phyloP scores from a whole-genome alignment of 2,329 filamentous ascomycete genomes.

The Colletotrichum brevisporum region DNA sequence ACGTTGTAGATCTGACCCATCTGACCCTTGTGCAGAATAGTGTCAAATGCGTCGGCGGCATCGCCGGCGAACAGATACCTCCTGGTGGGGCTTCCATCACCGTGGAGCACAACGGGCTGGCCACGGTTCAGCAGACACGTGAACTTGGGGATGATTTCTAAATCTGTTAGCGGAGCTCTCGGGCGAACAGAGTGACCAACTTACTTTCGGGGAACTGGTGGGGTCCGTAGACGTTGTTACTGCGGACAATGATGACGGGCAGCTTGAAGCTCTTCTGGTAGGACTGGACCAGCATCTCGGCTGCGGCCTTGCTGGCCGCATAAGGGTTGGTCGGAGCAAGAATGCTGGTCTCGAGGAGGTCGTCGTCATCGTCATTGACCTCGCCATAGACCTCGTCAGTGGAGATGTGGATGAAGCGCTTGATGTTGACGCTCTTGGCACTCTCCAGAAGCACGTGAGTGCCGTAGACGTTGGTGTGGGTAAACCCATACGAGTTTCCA shows the following conservation, averaged over 20 bases:
- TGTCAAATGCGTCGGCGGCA: slow-evolving; percentile 86
- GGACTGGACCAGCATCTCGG: slow-evolving; percentile 89
- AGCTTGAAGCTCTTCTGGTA: slow-evolving; percentile 88
- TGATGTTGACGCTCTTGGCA: slow-evolving; percentile 78
- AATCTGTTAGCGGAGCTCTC: slow-evolving; percentile 24
- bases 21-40: slow-evolving; percentile 82
- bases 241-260: slow-evolving; percentile 83
- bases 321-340: slow-evolving; percentile 87
- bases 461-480: slow-evolving; percentile 84
- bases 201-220: slow-evolving; percentile 88
- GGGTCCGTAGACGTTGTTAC: slow-evolving; percentile 89
- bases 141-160: slow-evolving; percentile 89
- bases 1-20: slow-evolving; percentile 87
- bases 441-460: slow-evolving; percentile 88
- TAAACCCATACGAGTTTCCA: slow-evolving; percentile 86
- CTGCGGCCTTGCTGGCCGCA: slow-evolving; percentile 84
- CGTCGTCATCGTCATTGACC: slow-evolving; percentile 79
- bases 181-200: slow-evolving; percentile 46
- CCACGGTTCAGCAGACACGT: slow-evolving; percentile 77
- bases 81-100: slow-evolving; percentile 80
- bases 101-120: slow-evolving; percentile 80
- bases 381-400: slow-evolving; percentile 91
- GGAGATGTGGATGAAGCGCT: slow-evolving; percentile 84
- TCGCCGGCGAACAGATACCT: slow-evolving; percentile 85
- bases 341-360: slow-evolving; percentile 80